These are phyloP conservation scores for Carex cristatella DNA, from an alignment of 176 grass and related monocot genomes.

Conservation along the genomic window DNA sequence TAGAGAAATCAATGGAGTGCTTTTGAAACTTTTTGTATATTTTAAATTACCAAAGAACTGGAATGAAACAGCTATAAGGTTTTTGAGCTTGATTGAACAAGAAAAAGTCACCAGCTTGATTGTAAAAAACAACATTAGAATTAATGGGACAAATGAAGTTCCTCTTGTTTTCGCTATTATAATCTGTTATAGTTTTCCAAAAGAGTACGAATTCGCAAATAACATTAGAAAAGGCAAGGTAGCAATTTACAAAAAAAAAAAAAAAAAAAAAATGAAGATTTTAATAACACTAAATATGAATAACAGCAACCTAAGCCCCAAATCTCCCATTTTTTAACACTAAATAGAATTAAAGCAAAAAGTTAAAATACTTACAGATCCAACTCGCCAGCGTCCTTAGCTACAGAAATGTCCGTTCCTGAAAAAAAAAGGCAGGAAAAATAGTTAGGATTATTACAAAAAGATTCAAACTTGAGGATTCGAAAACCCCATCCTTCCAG, in stretches of 20 bases:
- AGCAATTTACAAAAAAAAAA: neutral
- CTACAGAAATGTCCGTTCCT: slow-evolving; percentile 10
- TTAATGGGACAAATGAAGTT: neutral
- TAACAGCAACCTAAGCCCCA: neutral
- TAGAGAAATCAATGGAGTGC: neutral
- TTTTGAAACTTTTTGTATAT: neutral
- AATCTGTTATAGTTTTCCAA: neutral
- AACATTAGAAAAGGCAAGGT: neutral
- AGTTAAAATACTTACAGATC: slow-evolving; percentile 14
- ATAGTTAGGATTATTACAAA: neutral
- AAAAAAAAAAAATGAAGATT: neutral
- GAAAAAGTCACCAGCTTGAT: neutral
- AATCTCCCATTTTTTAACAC: neutral
- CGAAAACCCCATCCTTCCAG: neutral
- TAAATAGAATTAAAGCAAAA: neutral
- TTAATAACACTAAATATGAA: neutral
- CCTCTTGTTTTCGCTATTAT: neutral
- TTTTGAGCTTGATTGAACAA: neutral
- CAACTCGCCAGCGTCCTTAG: neutral
- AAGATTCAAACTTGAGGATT: neutral
- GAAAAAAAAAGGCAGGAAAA: neutral
- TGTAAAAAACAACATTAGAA: neutral
- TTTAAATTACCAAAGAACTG: neutral
- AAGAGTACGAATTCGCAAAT: neutral
- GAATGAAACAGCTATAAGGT: neutral